Evolutionary conservation across 139 green algal species (phyloP).

Genomic region (Mychonastes homosphaera): DNA sequence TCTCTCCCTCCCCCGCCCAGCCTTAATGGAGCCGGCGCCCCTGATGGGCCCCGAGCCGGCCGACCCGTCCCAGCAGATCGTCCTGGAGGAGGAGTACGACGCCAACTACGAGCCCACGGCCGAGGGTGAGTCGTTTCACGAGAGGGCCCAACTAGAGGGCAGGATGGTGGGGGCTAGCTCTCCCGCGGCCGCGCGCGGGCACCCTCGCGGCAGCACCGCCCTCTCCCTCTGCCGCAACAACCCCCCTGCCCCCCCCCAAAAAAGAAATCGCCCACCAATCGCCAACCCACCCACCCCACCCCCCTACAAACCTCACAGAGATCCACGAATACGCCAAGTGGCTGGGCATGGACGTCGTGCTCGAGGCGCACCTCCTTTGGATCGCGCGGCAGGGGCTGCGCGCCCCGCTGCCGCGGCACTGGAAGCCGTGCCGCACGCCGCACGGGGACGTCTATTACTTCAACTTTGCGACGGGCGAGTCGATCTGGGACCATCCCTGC

Average conservation of each 20-base stretch:
- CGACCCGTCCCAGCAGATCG: too few relatives aligned
- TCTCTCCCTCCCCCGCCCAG: too few relatives aligned
- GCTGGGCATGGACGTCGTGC: constrained; percentile 66
- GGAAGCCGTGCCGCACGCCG: constrained; percentile 70
- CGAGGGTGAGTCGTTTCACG: constrained; percentile 24
- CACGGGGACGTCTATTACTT: constrained; percentile 76
- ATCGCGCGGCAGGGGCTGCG: constrained; percentile 65
- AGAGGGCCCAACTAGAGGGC: background rate
- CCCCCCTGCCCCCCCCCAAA: background rate
- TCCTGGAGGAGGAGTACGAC: constrained; percentile 65
- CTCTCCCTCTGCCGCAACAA: background rate
- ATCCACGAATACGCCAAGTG: constrained; percentile 70
- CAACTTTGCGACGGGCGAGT: constrained; percentile 64
- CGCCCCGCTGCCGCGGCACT: constrained; percentile 57
- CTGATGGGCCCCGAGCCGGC: too few relatives aligned
- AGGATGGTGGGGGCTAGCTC: background rate
- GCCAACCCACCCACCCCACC: background rate
- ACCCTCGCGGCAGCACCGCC: background rate
- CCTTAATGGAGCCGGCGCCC: too few relatives aligned
- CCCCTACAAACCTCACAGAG: constrained; percentile 37
- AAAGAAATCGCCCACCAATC: background rate
- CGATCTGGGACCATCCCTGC: constrained; percentile 74
- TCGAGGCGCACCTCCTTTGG: constrained; percentile 64
- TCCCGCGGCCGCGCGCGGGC: too few relatives aligned
- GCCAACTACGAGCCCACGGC: constrained; percentile 64